A percentile compares a stretch with the other conserved stretches of the same genome.
Evolutionary conservation across 768 basidiomycete genomes (phyloP).

Genomic region (Guyanaporus albipodus): DNA sequence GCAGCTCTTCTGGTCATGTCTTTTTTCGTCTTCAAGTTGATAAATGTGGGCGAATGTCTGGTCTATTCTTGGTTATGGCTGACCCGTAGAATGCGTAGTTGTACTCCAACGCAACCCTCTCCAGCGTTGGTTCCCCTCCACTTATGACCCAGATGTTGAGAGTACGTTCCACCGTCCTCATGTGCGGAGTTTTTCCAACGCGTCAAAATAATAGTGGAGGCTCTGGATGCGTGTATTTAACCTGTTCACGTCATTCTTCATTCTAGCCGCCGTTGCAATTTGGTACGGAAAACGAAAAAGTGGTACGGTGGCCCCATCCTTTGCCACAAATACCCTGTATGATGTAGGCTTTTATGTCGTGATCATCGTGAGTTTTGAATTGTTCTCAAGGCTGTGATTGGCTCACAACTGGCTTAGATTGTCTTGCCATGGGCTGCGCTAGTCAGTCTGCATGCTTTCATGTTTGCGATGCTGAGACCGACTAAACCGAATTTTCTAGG

Average conservation of each 20-base stretch:
- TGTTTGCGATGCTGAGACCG: neutral
- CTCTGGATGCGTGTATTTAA: slow-evolving; percentile 46
- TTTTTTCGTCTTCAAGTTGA: slow-evolving; percentile 41
- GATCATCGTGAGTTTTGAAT: slow-evolving; percentile 35
- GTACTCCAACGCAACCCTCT: slow-evolving; percentile 44
- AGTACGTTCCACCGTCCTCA: slow-evolving; percentile 24
- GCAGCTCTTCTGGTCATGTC: slow-evolving; percentile 35
- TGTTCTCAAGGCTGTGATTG: too few relatives aligned
- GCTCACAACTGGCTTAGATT: slow-evolving; percentile 27
- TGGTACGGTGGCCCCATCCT: slow-evolving; percentile 33
- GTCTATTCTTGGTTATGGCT: neutral
- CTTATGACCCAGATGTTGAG: slow-evolving; percentile 45
- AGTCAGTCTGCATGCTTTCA: slow-evolving; percentile 28
- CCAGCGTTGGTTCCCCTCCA: slow-evolving; percentile 46
- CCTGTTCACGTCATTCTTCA: slow-evolving; percentile 49
- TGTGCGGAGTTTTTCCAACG: neutral
- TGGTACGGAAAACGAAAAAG: slow-evolving; percentile 49
- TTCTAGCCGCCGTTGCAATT: slow-evolving; percentile 40
- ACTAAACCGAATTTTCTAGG: slow-evolving; percentile 30
- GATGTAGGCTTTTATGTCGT: slow-evolving; percentile 40
- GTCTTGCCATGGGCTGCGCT: slow-evolving; percentile 45
- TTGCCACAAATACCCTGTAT: slow-evolving; percentile 33
- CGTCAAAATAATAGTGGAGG: slow-evolving; percentile 35
- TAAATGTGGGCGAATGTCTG: slow-evolving; percentile 31
- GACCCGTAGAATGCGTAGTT: slow-evolving; percentile 27